Evolutionary conservation across 176 grass and related monocot genomes (phyloP).

Genomic region (Rhynchospora pubera): DNA sequence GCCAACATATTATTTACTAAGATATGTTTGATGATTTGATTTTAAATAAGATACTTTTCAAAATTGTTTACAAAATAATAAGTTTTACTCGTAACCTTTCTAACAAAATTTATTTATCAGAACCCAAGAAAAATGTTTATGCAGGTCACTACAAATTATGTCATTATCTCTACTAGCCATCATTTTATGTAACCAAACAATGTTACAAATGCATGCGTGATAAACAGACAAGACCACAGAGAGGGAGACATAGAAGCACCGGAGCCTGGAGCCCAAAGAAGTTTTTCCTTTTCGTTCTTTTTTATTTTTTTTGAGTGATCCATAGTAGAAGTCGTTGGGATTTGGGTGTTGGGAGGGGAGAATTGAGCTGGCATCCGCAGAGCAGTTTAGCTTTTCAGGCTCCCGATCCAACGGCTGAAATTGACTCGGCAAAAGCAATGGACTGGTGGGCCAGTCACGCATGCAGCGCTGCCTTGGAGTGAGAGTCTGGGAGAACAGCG

Average conservation of each 20-base stretch:
- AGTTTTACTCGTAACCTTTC: neutral
- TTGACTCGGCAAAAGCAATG: neutral
- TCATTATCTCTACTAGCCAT: neutral
- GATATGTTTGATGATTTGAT: neutral
- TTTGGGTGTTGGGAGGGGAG: conserved; percentile 12
- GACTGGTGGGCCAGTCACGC: neutral
- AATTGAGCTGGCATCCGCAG: conserved; percentile 31
- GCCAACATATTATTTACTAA: neutral
- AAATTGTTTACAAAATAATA: neutral
- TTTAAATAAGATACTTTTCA: neutral
- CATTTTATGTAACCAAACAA: neutral
- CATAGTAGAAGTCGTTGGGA: too few species aligned
- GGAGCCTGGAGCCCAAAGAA: neutral
- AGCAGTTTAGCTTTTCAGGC: neutral
- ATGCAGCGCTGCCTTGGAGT: neutral
- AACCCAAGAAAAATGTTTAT: neutral
- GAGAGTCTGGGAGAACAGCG: neutral
- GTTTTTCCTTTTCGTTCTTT: too few species aligned
- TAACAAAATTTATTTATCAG: neutral
- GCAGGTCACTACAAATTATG: neutral
- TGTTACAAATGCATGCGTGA: neutral
- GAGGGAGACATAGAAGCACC: neutral
- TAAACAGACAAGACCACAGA: neutral
- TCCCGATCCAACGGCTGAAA: neutral
- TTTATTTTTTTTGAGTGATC: too few species aligned